phyloP scores from a whole-genome alignment of 2,329 filamentous ascomycete species.

The Aureobasidium sp. region DNA sequence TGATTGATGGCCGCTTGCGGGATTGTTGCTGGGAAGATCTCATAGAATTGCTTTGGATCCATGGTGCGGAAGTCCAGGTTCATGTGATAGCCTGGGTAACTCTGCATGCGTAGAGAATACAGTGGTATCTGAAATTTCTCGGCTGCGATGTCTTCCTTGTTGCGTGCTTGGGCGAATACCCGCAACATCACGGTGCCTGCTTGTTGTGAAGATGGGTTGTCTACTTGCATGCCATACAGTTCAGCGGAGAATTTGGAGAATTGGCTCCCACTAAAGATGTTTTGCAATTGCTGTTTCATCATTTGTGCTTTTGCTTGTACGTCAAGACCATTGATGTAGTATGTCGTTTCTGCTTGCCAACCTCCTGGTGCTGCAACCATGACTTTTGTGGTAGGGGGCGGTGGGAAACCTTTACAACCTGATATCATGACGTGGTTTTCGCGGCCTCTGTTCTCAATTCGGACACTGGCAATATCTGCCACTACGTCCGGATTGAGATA shows the following conservation, averaged over 20 bases:
- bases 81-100: constrained; percentile 28
- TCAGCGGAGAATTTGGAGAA: constrained; percentile 24
- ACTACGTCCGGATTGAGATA: constrained; percentile 54
- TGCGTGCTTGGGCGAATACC: constrained; percentile 31
- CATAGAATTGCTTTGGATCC: constrained; percentile 20
- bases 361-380: constrained; percentile 42
- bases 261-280: constrained; percentile 25
- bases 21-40: constrained; percentile 21
- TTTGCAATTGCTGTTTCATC: constrained; percentile 40
- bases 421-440: constrained; percentile 43
- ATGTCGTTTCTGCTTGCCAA: constrained; percentile 41
- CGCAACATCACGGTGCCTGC: constrained; percentile 28
- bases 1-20: constrained; percentile 26
- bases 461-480: constrained; percentile 44
- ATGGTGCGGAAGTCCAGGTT: constrained; percentile 26
- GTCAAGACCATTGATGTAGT: constrained; percentile 40
- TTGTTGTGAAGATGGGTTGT: constrained; percentile 35
- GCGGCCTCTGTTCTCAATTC: constrained; percentile 43
- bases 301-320: constrained; percentile 41
- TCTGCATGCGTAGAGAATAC: constrained; percentile 27
- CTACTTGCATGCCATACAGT: constrained; percentile 21
- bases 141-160: constrained; percentile 23
- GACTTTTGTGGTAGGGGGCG: constrained; percentile 46
- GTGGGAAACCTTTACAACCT: constrained; percentile 38
- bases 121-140: constrained; percentile 25